Percentiles rank a stretch among this genome's conserved stretches.
These are phyloP conservation scores for Xylaria nigripes DNA, from an alignment of 495 filamentous ascomycete genomes.

Conservation along the genomic window DNA sequence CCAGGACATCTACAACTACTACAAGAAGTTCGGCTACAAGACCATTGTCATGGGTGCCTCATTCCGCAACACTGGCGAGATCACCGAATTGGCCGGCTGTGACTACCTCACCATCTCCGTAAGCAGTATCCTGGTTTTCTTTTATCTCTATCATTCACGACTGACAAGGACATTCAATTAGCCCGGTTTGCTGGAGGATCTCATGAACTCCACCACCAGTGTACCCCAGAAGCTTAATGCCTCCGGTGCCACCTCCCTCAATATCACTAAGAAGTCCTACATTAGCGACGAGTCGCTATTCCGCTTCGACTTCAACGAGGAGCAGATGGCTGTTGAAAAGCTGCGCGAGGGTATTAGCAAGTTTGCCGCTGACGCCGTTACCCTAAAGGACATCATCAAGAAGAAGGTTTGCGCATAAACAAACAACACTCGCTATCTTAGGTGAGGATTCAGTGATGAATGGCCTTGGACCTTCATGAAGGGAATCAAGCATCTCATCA, in stretches of 20 bases:
- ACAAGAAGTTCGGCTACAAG: slow-evolving; percentile 99
- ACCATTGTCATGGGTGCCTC: slow-evolving; percentile 99
- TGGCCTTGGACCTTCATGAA: not conserved
- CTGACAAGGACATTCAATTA: slow-evolving; percentile 28
- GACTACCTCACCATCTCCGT: slow-evolving; percentile 98
- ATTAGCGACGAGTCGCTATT: slow-evolving; percentile 81
- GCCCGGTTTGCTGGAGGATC: slow-evolving; percentile 90
- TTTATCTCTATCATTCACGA: not conserved
- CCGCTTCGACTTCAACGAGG: slow-evolving; percentile 99
- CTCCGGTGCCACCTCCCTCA: slow-evolving; percentile 50
- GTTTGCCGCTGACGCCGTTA: slow-evolving; percentile 92
- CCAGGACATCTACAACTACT: slow-evolving; percentile 98
- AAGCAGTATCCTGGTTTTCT: slow-evolving; percentile 27
- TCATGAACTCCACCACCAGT: slow-evolving; percentile 66
- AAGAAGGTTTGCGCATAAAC: slow-evolving; percentile 57
- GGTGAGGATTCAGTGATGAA: not conserved
- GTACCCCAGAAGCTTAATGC: slow-evolving; percentile 93
- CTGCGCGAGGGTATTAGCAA: slow-evolving; percentile 97
- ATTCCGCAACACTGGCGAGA: slow-evolving; percentile 91
- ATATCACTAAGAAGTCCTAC: slow-evolving; percentile 85
- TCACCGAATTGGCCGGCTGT: slow-evolving; percentile 94
- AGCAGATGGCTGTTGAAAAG: slow-evolving; percentile 98
- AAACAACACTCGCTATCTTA: not conserved
- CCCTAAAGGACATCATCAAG: slow-evolving; percentile 85
- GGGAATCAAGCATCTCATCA: not conserved